Percentiles rank a stretch among this genome's conserved stretches.
Evolutionary conservation across 768 basidiomycete species (phyloP).

Genomic region (Stropharia rugosoannulata): DNA sequence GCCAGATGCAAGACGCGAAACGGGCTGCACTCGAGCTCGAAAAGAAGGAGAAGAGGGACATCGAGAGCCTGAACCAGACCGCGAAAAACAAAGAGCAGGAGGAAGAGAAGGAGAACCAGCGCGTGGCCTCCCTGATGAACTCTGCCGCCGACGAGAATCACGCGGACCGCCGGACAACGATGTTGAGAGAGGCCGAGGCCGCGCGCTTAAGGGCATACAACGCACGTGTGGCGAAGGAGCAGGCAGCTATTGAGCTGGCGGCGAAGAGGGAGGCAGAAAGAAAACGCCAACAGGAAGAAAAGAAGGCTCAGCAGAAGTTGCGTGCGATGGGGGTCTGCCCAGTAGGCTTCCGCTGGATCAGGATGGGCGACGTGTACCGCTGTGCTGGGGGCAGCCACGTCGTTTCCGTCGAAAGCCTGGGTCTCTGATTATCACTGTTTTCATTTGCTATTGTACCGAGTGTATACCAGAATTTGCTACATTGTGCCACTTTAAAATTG

Average conservation of each 20-base stretch:
- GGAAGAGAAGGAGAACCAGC: constrained; percentile 19
- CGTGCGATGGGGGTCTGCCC: constrained; percentile 49
- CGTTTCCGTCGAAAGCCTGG: not conserved
- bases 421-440: not conserved
- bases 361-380: constrained; percentile 1
- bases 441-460: no score
- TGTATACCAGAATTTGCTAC: no score
- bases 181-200: constrained; percentile 28
- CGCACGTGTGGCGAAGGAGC: constrained; percentile 16
- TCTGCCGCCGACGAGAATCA: constrained; percentile 24
- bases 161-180: constrained; percentile 24
- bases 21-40: not conserved
- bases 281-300: constrained; percentile 35
- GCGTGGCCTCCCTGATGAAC: constrained; percentile 17
- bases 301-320: constrained; percentile 38
- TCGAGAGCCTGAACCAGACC: constrained; percentile 31
- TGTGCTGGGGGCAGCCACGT: constrained; percentile 1
- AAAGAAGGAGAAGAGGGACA: constrained; percentile 2
- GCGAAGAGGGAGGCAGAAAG: constrained; percentile 22
- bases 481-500: no score
- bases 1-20: constrained; percentile 1
- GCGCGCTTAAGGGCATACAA: constrained; percentile 21
- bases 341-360: constrained; percentile 23
- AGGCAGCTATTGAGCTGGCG: constrained; percentile 13
- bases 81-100: constrained; percentile 20